These are phyloP conservation scores for Dipodascus albidus DNA, from an alignment of 805 yeast species.

Conservation along the genomic window DNA sequence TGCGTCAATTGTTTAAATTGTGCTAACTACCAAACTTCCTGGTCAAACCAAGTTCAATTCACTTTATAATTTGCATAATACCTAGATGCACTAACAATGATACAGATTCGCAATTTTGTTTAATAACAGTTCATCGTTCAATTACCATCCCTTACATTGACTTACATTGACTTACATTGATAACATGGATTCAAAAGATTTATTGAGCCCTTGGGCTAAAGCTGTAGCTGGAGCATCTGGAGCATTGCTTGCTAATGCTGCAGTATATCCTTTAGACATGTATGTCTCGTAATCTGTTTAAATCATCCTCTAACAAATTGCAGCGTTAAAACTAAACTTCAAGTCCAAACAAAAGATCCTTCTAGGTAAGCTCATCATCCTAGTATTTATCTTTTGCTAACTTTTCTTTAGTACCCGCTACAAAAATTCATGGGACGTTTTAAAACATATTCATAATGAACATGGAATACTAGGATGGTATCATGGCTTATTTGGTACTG, in stretches of 20 bases:
- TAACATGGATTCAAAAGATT: too few species aligned
- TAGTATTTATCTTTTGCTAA: background rate
- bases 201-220: constrained; percentile 49
- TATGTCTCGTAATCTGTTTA: constrained; percentile 8
- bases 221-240: constrained; percentile 80
- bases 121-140: too few species aligned
- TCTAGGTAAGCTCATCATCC: background rate
- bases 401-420: constrained; percentile 27
- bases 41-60: too few species aligned
- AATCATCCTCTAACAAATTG: background rate
- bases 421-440: constrained; percentile 49
- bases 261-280: constrained; percentile 73
- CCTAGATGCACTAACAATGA: too few species aligned
- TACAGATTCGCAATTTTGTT: too few species aligned
- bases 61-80: too few species aligned
- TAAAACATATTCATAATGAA: constrained; percentile 39
- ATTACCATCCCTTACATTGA: too few species aligned
- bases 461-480: constrained; percentile 63
- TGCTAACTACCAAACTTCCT: too few species aligned
- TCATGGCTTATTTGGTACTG: constrained; percentile 56
- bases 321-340: constrained; percentile 59
- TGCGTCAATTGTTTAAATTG: too few species aligned
- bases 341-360: constrained; percentile 40
- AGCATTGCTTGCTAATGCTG: constrained; percentile 64
- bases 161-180: too few species aligned